phyloP scores from a whole-genome alignment of 73 alveolate species.

The Paramecium bursaria region DNA sequence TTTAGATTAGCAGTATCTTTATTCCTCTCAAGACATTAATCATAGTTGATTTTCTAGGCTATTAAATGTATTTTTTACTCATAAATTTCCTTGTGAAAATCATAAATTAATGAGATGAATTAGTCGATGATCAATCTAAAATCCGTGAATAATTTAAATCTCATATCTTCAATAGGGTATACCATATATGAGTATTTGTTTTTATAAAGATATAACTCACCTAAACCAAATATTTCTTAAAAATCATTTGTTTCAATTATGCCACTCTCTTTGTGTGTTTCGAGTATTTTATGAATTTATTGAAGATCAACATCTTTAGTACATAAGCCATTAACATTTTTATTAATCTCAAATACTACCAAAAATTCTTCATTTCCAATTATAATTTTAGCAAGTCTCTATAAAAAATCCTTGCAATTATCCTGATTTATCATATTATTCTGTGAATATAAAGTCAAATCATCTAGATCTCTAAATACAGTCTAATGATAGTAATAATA shows the following conservation, averaged over 20 bases:
- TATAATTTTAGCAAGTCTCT: slow-evolving; percentile 1
- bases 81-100: slow-evolving; percentile 34
- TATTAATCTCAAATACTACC: slow-evolving; percentile 24
- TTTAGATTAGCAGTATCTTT: slow-evolving; percentile 18
- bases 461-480: neutral
- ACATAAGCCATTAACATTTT: slow-evolving; percentile 43
- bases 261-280: slow-evolving; percentile 26
- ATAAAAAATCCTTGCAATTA: slow-evolving; percentile 15
- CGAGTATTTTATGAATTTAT: neutral
- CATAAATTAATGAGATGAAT: slow-evolving; percentile 29
- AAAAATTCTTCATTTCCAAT: slow-evolving; percentile 21
- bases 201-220: slow-evolving; percentile 31
- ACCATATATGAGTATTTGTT: slow-evolving; percentile 43
- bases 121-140: slow-evolving; percentile 33
- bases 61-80: slow-evolving; percentile 11
- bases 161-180: slow-evolving; percentile 21
- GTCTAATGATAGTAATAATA: neutral
- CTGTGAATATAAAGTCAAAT: neutral
- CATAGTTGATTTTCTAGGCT: slow-evolving; percentile 18
- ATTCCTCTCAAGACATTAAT: slow-evolving; percentile 35
- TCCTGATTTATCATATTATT: neutral
- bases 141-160: slow-evolving; percentile 31
- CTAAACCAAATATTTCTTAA: slow-evolving; percentile 11
- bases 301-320: slow-evolving; percentile 10
- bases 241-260: neutral